Conservation (phyloP, 192 early-diverging fungal genomes). For the Backusella mclennaniae region DNA sequence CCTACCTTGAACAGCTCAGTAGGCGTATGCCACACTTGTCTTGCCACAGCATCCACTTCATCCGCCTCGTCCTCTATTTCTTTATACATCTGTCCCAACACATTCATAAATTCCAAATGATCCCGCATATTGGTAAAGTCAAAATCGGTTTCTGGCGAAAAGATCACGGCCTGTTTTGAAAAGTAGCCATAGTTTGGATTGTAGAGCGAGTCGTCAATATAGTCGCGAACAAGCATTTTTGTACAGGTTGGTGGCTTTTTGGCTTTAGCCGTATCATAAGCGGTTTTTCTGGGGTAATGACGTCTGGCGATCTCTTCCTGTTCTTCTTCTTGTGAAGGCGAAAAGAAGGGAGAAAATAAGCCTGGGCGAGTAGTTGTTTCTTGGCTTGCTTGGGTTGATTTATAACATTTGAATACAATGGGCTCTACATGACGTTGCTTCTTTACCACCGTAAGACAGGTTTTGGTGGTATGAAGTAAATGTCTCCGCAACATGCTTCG, state of each 20-base stretch:
- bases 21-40: constrained; percentile 98
- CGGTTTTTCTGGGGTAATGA: constrained; percentile 51
- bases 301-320: constrained; percentile 34
- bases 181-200: constrained; percentile 98
- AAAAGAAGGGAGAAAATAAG: constrained; percentile 27
- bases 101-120: constrained; percentile 70
- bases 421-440: neutral
- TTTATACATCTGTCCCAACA: constrained; percentile 72
- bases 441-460: neutral
- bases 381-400: neutral
- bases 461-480: neutral
- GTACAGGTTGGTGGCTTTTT: constrained; percentile 50
- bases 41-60: constrained; percentile 68
- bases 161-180: constrained; percentile 88
- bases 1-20: constrained; percentile 88
- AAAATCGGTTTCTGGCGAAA: constrained; percentile 62
- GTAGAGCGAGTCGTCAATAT: constrained; percentile 95
- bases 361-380: neutral
- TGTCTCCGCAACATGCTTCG: neutral
- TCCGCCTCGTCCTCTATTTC: constrained; percentile 78
- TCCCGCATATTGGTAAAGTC: constrained; percentile 65
- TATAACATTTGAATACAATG: neutral
- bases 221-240: constrained; percentile 82
- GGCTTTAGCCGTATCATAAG: constrained; percentile 39
- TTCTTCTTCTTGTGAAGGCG: constrained; percentile 40